Evolutionary conservation across 2,329 filamentous ascomycete species (phyloP), one percentile per base, ranked within the genome.

Genomic region (Colletotrichum spinosum): DNA sequence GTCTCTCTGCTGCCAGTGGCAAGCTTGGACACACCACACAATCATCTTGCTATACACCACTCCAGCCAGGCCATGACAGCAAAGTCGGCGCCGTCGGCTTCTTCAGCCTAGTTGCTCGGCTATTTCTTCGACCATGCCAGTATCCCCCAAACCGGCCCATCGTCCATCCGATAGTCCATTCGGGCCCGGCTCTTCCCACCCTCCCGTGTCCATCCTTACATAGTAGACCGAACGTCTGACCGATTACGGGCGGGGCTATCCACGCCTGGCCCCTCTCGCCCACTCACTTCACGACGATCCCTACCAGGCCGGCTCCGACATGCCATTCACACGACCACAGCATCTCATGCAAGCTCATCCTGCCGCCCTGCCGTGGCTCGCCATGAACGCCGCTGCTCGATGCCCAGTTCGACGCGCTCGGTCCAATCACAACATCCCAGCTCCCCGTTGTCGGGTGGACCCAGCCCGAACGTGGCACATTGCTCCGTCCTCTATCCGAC

Each of bases 281-380:
- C 65, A 64, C 55, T 65, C 60, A 12, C 45, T 53, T 39, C 12
- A 53, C 38, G 65, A 64, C 55, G 55, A 64, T 65, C 46, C 11
- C 44, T 35, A 51, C 51, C 55, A 45, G 50, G 33, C 53, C 63
- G 48, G 45, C 48, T 44, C 42, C 37, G 45, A 57, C 55, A 55
- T 57, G 11, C 50, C 54, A 55, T 64, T 68, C 67, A 67, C 58
- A 59, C 60, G 55, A 53, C 52, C 60, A 65, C 52, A 48, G 46
- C 55, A 60, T 41, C 60, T 45, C 54, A 55, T 56, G 65, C 65
- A 56, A 41, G 52, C 33, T 42, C 60, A 64, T 59, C 55, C 60
- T 65, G 50, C 50, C 57, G 57, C 57, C 57, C 45, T 55, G 62
- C 60, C 35, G 48, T 53, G 41, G 51, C 49, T 63, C 33, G 48